Evolutionary conservation across 106 monocot genomes (phyloP), one percentile per base, ranked within the genome.

Genomic region (Alisma plantagoaquatica): DNA sequence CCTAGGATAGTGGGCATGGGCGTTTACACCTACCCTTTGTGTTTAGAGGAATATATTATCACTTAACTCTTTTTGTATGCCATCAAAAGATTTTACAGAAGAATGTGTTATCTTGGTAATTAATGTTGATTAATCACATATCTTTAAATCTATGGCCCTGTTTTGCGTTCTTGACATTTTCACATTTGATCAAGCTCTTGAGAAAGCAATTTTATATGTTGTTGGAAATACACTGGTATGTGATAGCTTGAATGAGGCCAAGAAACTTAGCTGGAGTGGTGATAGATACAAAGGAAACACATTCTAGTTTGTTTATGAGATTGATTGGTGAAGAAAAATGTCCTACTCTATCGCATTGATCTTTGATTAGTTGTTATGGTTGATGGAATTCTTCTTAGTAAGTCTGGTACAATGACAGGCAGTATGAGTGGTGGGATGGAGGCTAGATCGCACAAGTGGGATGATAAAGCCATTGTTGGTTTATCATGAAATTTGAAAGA

Each of bases 391-490:
- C 81, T 96, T 22, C 76, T 96, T 11, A 89, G 89, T 15, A 96
- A 96, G 64, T 75, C 96, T 50, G 96, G 96, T 49, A 89, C 89
- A 41, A 96, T 96, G 96, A 96, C 96, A 54, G 96, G 96, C 54
- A 89, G 96, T 26, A 57, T 85, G 60, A 96, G 81, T 67, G 89
- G 88, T 49, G 88, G 89, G 45, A 96, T 96, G 96, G 96, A 89
- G 72, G 89, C 89, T 44, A 96, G 78, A 66, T 96, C 96, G 52
- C 89, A 96, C 43, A 96, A 96, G 49, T 96, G 96, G 96, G 96
- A 96, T 60, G 75, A 78, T 32, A 81, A 65, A 49, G 73, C 52
- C 60, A 89, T 96, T 62, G 76, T 81, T 49, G 70, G 96, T 96
- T 18, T 75, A 53, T 55, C 35, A 51, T 5, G n/a, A n/a, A n/a